Percentiles rank a stretch among this genome's conserved stretches.
These are phyloP conservation scores for Pyronema domesticum DNA, from an alignment of 495 filamentous ascomycete genomes.

Conservation along the genomic window DNA sequence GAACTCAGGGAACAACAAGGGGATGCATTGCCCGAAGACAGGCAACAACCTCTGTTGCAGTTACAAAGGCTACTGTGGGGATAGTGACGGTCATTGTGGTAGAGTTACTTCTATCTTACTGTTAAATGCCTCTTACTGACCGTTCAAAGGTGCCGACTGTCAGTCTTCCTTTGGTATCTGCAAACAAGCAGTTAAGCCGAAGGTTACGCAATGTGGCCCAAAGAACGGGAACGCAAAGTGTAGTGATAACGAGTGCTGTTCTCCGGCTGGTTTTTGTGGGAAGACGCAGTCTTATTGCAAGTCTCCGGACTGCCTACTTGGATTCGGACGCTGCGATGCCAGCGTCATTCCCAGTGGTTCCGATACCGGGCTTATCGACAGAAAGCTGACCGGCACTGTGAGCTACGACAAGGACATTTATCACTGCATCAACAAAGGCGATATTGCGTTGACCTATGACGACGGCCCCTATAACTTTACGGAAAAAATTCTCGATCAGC, in stretches of 20 bases:
- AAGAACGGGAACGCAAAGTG: slow-evolving; percentile 28
- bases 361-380: slow-evolving; percentile 33
- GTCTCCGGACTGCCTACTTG: slow-evolving; percentile 41
- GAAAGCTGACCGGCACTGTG: slow-evolving; percentile 33
- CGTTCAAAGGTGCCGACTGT: neutral
- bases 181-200: slow-evolving; percentile 5
- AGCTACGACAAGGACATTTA: slow-evolving; percentile 40
- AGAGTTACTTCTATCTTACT: too few relatives aligned
- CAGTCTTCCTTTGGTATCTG: slow-evolving; percentile 3
- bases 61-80: too few relatives aligned
- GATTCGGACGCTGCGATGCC: slow-evolving; percentile 43
- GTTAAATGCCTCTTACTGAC: too few relatives aligned
- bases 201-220: slow-evolving; percentile 21
- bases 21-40: too few relatives aligned
- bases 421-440: slow-evolving; percentile 39
- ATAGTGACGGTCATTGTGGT: too few relatives aligned
- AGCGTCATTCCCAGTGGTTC: slow-evolving; percentile 35
- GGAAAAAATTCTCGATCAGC: slow-evolving; percentile 45
- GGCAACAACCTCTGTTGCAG: too few relatives aligned
- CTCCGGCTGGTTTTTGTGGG: slow-evolving; percentile 33
- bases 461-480: slow-evolving; percentile 62
- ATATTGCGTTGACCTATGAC: slow-evolving; percentile 51
- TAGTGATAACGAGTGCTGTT: slow-evolving; percentile 35
- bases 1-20: too few relatives aligned
- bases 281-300: slow-evolving; percentile 35